These are phyloP conservation scores for Oryza australiensis DNA, from an alignment of 176 grass and related monocot species.

Conservation along the genomic window DNA sequence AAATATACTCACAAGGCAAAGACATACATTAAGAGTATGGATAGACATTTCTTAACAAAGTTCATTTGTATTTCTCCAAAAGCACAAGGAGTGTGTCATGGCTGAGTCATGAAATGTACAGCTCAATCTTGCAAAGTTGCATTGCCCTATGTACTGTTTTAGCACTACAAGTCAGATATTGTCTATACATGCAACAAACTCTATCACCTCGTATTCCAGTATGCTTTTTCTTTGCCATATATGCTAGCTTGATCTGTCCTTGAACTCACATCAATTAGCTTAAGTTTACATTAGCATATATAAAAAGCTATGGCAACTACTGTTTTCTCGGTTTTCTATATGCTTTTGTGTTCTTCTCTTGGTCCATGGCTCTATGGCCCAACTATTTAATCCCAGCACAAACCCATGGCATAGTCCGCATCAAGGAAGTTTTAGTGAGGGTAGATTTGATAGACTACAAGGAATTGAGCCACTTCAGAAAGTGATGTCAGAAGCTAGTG, in stretches of 20 bases:
- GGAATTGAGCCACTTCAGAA: neutral
- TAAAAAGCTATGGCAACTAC: constrained; percentile 27
- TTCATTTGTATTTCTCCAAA: neutral
- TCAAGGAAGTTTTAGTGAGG: too few relatives aligned
- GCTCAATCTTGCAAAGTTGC: too few relatives aligned
- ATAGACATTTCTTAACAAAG: neutral
- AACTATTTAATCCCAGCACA: too few relatives aligned
- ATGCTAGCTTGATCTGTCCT: neutral
- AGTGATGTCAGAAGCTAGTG: constrained; percentile 36
- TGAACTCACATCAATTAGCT: neutral
- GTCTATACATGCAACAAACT: too few relatives aligned
- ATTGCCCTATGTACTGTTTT: too few relatives aligned
- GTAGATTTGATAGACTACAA: too few relatives aligned
- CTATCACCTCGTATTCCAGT: too few relatives aligned
- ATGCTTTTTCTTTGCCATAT: constrained; percentile 4
- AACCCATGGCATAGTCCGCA: too few relatives aligned
- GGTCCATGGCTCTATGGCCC: too few relatives aligned
- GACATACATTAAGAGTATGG: neutral
- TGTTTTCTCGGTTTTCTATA: neutral
- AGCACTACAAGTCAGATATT: too few relatives aligned
- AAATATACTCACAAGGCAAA: neutral
- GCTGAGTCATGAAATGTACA: too few relatives aligned
- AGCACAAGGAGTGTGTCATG: neutral
- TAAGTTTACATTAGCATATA: neutral
- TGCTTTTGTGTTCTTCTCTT: constrained; percentile 4